Percentiles rank a stretch among this genome's conserved stretches.
phyloP scores from a whole-genome alignment of 2,329 filamentous ascomycete genomes.

The Phymatotrichopsis omnivora region DNA sequence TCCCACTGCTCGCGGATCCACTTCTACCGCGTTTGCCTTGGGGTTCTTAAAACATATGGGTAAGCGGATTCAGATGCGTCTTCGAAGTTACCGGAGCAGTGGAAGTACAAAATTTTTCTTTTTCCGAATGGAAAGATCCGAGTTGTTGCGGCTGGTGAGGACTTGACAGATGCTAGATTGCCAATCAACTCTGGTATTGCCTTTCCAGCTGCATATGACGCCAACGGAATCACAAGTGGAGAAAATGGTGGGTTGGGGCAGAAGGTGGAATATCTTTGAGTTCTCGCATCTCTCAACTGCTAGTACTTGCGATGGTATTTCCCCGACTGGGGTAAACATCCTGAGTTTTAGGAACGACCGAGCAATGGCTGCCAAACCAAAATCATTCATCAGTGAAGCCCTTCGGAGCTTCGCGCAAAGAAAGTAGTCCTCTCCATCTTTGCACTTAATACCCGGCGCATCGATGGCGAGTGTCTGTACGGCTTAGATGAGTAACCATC shows the following conservation, averaged over 20 bases:
- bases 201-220: no score
- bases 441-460: conserved; percentile 44
- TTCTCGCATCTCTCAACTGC: no score
- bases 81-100: no score
- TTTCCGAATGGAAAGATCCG: conserved; percentile 12
- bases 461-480: conserved; percentile 50
- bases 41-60: conserved; percentile 15
- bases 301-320: no score
- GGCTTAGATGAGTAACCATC: conserved; percentile 53
- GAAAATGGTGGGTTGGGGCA: background rate
- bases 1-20: conserved; percentile 24
- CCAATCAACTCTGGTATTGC: no score
- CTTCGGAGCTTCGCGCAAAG: conserved; percentile 46
- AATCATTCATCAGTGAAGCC: conserved; percentile 36
- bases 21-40: conserved; percentile 18
- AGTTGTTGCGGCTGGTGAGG: background rate
- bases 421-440: conserved; percentile 47
- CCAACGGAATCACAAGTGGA: background rate
- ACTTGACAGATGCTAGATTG: background rate
- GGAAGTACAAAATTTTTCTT: no score
- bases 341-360: conserved; percentile 41
- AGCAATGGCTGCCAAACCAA: conserved; percentile 47
- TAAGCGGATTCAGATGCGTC: no score
- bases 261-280: background rate
- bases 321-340: no score